Evolutionary conservation across 306 rosid species (phyloP).

Genomic region (Corylus heterophylla): DNA sequence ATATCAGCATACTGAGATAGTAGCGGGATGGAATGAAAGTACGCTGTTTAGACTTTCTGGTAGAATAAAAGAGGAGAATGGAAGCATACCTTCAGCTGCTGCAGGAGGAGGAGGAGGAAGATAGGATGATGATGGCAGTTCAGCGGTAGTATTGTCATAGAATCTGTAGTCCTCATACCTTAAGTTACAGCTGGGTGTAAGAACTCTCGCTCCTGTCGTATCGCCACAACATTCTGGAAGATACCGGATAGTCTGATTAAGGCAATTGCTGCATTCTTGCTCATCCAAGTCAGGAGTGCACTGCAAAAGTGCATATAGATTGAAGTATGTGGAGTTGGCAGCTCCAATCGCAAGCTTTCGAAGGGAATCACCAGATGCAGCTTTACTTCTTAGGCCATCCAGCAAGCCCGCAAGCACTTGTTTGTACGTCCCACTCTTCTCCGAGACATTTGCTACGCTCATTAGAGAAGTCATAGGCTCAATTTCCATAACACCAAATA

Average conservation of each 20-base stretch:
- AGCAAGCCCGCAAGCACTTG: neutral
- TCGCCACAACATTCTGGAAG: neutral
- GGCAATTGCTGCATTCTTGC: constrained; percentile 26
- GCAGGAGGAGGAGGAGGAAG: neutral
- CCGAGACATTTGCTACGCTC: neutral
- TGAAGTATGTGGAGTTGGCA: neutral
- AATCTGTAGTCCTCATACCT: constrained; percentile 30
- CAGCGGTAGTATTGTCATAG: neutral
- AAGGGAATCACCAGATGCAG: constrained; percentile 13
- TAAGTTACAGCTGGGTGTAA: constrained; percentile 42
- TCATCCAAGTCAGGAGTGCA: constrained; percentile 32
- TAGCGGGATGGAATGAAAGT: too few species aligned
- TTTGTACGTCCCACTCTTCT: neutral
- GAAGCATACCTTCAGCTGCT: constrained; percentile 17
- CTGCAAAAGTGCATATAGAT: constrained; percentile 31
- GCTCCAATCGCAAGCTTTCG: constrained; percentile 17
- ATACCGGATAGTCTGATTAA: neutral
- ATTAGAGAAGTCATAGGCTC: neutral
- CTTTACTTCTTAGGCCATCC: neutral
- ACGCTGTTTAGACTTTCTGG: too few species aligned
- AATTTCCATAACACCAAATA: constrained; percentile 10
- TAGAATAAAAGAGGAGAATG: too few species aligned
- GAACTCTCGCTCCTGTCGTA: constrained; percentile 17
- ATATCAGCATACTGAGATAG: too few species aligned
- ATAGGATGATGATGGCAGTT: neutral